Base-by-base conservation (phyloP, 257 asterid species). In the Ligustrum vulgare region DNA sequence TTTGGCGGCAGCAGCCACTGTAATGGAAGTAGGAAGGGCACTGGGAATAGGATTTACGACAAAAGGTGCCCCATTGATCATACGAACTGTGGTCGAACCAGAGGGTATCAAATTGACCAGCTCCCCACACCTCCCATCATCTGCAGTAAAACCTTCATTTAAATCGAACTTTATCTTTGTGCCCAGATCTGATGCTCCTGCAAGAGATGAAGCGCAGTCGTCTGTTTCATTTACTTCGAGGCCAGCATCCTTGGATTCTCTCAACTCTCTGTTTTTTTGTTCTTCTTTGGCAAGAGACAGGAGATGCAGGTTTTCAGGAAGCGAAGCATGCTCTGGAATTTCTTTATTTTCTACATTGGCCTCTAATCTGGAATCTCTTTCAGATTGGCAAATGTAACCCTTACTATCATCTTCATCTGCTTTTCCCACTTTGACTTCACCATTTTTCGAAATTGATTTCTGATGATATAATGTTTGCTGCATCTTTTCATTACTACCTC, bases 1-100 rank as follows among this genome's bases (percentile, higher is more conserved):
- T 77, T 89, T 90, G 13, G 97, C 97, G 12, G 98, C 95, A 72
- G 98, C 91, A 39, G 93, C 92, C 67, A 91, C 93, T 0, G 97
- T 94, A 56, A 92, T 54, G 72, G 98, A 87, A 73, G 91, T 81
- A 80, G 96, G 83, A 77, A 87, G 84, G 37, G 71, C 62, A 80
- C 74, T 36, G 15, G 84, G 82, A 58, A 82, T 47, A 62, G 86
- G 77, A 72, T 82, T 80, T 28, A 80, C 72, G 51, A 88, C 72
- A 77, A 81, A 81, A 45, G 84, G 79, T 54, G 77, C 74, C 1
- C 81, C 54, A 75, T 60, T 87, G 71, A 79, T 67, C 67, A 83
- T 23, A 28, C 79, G 83, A 82, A 77, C 80, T 49, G 83, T 22
- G 36, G 88, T 62, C 65, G 88, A 51, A 78, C 79, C 83, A 63